Evolutionary conservation across 345 rosid genomes (phyloP), one percentile per base, ranked within the genome.

Genomic region (Eucalyptus pauciflora): DNA sequence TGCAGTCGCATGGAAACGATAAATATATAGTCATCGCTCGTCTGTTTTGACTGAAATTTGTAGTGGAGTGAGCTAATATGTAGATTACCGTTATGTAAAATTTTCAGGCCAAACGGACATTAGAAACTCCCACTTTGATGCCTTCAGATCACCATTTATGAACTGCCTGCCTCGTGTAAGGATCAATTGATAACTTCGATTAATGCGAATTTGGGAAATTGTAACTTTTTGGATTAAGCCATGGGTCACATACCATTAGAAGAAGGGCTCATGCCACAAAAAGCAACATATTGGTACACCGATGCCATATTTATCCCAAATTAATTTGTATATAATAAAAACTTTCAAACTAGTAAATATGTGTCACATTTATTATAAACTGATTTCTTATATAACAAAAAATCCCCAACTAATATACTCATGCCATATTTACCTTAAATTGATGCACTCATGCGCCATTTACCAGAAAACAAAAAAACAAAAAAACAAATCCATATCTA

Each of bases 271-370:
- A 56, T 56, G 27, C 60, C 27, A 0, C 5, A 56, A 56, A 56
- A 22, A 56, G 18, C 13, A 10, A 22, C 62, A 56, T 24, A 24
- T 0, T 9, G 27, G 13, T 24, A 56, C 29, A 56, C 62, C 62
- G 4, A 24, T 56, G 62, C 29, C 62, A 56, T 13, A 24, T 56
- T 6, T 56, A 56, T 10, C 13, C 13, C 4, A 56, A 56, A 56
- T 56, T 56, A 56, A 56, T 56, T 24, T 56, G 24, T 52, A 10
- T 56, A 4, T 56, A 24, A 56, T 24, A 56, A 56, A 56, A 56
- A 9, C 62, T 56, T 56, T 56, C 58, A 3, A 52, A 52, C 0
- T 7, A 25, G 0, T 52, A 52, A 50, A 52, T 52, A 0, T 0
- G 25, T 52, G n/a, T n/a, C 8, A 52, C 58, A 20, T 18, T 52